Evolutionary conservation across 148 eudicot genomes (phyloP).

Genomic region (Dianthus caryophyllus): DNA sequence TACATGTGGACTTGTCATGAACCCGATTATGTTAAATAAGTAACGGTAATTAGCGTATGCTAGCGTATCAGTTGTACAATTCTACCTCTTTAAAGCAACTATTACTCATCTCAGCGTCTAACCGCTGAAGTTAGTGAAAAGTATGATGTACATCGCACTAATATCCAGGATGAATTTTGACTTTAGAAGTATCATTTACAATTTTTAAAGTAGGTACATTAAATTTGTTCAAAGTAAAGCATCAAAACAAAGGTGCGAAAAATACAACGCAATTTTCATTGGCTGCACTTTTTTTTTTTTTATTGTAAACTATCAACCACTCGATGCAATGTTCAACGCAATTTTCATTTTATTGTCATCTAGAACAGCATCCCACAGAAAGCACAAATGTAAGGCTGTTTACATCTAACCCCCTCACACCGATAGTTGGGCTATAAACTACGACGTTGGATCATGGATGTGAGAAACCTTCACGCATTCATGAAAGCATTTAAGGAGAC

Average conservation of each 20-base stretch:
- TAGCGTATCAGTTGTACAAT: no score
- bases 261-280: no score
- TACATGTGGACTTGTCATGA: not conserved
- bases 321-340: not conserved
- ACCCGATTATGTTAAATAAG: not conserved
- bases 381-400: no score
- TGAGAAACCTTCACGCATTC: no score
- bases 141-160: not conserved
- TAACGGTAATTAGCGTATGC: not conserved
- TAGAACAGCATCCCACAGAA: no score
- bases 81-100: not conserved
- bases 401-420: no score
- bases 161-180: not conserved
- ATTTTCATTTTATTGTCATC: not conserved
- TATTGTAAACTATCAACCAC: no score
- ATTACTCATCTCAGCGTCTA: not conserved
- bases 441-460: no score
- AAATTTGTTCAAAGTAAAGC: not conserved
- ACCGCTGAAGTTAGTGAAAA: not conserved
- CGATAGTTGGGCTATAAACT: no score
- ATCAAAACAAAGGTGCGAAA: not conserved
- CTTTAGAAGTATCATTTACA: not conserved
- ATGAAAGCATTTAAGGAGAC: no score
- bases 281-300: no score
- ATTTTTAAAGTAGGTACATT: not conserved